These are phyloP conservation scores for Backusella luteola DNA, from an alignment of 192 early-diverging fungal genomes.

Conservation along the genomic window DNA sequence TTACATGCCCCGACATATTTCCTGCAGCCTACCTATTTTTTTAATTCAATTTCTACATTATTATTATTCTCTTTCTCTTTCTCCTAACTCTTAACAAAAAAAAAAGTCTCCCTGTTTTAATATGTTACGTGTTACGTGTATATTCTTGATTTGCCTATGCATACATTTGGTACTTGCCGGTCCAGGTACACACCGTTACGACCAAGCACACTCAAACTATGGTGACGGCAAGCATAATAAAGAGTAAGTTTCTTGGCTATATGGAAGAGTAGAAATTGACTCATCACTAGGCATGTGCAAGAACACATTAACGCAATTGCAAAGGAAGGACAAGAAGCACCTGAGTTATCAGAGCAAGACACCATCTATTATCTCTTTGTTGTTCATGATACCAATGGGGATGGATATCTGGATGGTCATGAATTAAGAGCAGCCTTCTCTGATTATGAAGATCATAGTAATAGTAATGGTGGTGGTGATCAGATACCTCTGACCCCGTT, in stretches of 20 bases:
- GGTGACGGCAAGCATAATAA: constrained; percentile 26
- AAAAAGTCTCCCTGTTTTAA: background rate
- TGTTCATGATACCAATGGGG: constrained; percentile 70
- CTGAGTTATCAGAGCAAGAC: constrained; percentile 50
- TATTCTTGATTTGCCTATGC: background rate
- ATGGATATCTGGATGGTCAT: constrained; percentile 74
- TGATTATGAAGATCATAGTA: constrained; percentile 37
- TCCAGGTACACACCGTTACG: constrained; percentile 26
- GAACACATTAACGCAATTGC: constrained; percentile 51
- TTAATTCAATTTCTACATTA: background rate
- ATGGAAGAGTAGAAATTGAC: no score
- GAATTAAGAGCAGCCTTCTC: constrained; percentile 66
- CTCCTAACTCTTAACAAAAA: background rate
- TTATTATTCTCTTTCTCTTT: background rate
- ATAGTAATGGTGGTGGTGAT: constrained; percentile 25
- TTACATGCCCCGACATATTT: background rate
- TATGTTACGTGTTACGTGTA: background rate
- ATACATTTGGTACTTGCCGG: constrained; percentile 7
- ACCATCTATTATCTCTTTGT: constrained; percentile 71
- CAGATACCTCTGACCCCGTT: constrained; percentile 29
- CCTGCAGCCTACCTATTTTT: background rate
- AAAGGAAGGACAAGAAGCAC: constrained; percentile 33
- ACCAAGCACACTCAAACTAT: constrained; percentile 31
- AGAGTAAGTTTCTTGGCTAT: constrained; percentile 16
- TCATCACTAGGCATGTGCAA: constrained; percentile 42